phyloP scores from a whole-genome alignment of 257 asterid species.

The Solanum pennellii region DNA sequence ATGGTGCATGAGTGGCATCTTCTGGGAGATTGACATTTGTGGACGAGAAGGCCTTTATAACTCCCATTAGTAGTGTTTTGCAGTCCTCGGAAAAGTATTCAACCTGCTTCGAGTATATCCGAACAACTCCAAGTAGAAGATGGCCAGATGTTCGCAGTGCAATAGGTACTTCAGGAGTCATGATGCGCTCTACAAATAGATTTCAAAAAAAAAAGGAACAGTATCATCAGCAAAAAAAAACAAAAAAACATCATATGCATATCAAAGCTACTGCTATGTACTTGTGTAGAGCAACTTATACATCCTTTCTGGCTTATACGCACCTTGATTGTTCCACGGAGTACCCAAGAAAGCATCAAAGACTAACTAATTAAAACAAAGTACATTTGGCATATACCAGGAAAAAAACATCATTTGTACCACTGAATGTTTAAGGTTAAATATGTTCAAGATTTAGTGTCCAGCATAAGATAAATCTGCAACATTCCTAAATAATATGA shows the following conservation, averaged over 20 bases:
- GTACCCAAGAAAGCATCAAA: background rate
- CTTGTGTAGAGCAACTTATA: background rate
- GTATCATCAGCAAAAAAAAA: background rate
- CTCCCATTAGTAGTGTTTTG: conserved; percentile 22
- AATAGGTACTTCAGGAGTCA: conserved; percentile 75
- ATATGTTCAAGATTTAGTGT: background rate
- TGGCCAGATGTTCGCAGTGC: conserved; percentile 91
- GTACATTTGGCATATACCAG: background rate
- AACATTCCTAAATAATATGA: background rate
- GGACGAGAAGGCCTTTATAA: conserved; percentile 34
- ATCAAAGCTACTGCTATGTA: background rate
- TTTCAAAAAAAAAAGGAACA: background rate
- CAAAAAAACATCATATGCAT: background rate
- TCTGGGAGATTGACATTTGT: conserved; percentile 51
- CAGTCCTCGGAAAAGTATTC: conserved; percentile 72
- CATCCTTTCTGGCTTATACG: background rate
- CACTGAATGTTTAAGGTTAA: background rate
- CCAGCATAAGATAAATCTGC: background rate
- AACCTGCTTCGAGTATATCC: conserved; percentile 81
- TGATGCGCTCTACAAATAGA: conserved; percentile 48
- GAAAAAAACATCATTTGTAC: background rate
- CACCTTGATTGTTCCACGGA: background rate
- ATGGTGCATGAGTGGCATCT: conserved; percentile 57
- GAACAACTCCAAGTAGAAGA: conserved; percentile 88
- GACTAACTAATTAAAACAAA: background rate